Conservation (phyloP, 257 asterid genomes). For the Nicotiana undulata region DNA sequence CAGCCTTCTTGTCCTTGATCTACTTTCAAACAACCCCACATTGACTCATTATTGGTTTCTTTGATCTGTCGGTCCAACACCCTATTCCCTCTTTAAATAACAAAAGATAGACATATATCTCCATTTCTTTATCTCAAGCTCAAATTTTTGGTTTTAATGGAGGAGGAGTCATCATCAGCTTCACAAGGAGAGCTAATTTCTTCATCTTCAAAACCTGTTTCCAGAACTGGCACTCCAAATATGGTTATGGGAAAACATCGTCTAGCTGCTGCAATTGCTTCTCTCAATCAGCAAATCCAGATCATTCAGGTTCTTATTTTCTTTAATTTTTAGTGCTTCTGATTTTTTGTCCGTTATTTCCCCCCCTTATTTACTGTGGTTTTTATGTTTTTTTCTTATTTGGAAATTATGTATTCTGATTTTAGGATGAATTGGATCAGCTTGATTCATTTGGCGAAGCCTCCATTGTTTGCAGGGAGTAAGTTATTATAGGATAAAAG, state of each 20-base stretch:
- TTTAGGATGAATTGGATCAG: slow-evolving; percentile 65
- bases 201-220: not conserved
- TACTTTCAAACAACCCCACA: not conserved
- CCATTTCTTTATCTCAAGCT: not conserved
- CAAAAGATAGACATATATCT: not conserved
- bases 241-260: slow-evolving; percentile 49
- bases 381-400: not conserved
- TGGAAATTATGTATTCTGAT: not conserved
- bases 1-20: not conserved
- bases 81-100: not conserved
- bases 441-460: slow-evolving; percentile 63
- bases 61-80: not conserved
- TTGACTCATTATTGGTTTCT: not conserved
- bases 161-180: not conserved
- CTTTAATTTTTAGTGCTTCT: not conserved
- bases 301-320: slow-evolving; percentile 29
- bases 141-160: not conserved
- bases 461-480: slow-evolving; percentile 76
- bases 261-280: slow-evolving; percentile 45
- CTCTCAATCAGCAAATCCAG: slow-evolving; percentile 55
- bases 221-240: not conserved
- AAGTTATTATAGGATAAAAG: slow-evolving; percentile 3
- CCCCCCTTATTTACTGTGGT: not conserved
- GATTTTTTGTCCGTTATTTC: no score
- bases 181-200: not conserved